Evolutionary conservation across 208 protist species (phyloP).

Genomic region (Leishmania guyanensis): DNA sequence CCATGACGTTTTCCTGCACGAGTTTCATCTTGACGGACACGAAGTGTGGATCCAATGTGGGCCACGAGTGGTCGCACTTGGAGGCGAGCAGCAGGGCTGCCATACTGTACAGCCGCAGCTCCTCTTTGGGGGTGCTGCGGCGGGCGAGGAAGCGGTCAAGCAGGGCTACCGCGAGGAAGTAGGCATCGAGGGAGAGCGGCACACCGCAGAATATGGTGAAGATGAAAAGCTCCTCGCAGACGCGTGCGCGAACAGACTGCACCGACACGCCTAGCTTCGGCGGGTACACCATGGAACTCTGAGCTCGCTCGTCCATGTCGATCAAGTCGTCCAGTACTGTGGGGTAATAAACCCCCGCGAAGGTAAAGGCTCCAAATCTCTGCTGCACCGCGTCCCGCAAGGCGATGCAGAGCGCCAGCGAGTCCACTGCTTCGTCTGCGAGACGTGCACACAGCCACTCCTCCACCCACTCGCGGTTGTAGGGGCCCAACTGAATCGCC

Average conservation of each 20-base stretch:
- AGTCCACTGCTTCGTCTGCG: slow-evolving; percentile 5
- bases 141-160: slow-evolving; percentile 84
- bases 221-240: slow-evolving; percentile 52
- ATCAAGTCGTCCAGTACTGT: slow-evolving; percentile 62
- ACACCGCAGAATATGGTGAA: slow-evolving; percentile 34
- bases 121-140: slow-evolving; percentile 46
- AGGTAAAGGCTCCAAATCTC: slow-evolving; percentile 30
- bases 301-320: slow-evolving; percentile 55
- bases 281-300: slow-evolving; percentile 20
- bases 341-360: slow-evolving; percentile 53
- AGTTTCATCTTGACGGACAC: slow-evolving; percentile 91
- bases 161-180: slow-evolving; percentile 76
- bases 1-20: slow-evolving; percentile 50
- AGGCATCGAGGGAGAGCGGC: slow-evolving; percentile 64
- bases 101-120: slow-evolving; percentile 70
- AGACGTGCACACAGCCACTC: slow-evolving; percentile 11
- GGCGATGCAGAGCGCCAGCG: slow-evolving; percentile 23
- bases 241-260: slow-evolving; percentile 32
- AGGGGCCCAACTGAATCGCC: slow-evolving; percentile 36
- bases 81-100: slow-evolving; percentile 95
- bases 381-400: slow-evolving; percentile 34
- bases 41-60: slow-evolving; percentile 82
- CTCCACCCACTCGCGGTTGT: slow-evolving; percentile 35
- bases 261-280: slow-evolving; percentile 16
- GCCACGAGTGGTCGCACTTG: slow-evolving; percentile 99